Evolutionary conservation across 495 filamentous ascomycete species (phyloP).

Genomic region (Penicillium egyptiacum): DNA sequence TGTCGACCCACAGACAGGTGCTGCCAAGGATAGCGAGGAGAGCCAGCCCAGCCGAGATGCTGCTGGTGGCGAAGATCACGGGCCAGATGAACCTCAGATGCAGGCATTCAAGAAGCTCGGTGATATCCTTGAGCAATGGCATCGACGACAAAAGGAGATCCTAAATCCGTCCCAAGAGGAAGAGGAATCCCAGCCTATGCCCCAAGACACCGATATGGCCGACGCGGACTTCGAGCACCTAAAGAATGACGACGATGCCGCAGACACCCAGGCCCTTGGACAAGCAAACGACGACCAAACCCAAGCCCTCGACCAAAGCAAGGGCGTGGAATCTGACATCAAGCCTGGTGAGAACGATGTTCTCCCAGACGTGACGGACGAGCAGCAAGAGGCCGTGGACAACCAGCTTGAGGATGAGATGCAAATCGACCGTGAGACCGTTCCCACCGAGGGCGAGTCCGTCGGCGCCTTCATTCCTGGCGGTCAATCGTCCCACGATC

Average conservation of each 20-base stretch:
- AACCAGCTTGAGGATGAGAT: slow-evolving; percentile 51
- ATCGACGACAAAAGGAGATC: slow-evolving; percentile 79
- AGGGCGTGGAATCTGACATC: slow-evolving; percentile 73
- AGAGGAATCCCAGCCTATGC: slow-evolving; percentile 50
- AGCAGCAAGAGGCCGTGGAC: slow-evolving; percentile 51
- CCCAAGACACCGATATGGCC: slow-evolving; percentile 64
- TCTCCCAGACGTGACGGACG: slow-evolving; percentile 59
- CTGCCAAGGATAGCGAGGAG: slow-evolving; percentile 47
- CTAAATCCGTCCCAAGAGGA: slow-evolving; percentile 64
- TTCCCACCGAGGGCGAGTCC: slow-evolving; percentile 42
- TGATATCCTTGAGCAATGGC: slow-evolving; percentile 90
- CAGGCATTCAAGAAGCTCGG: slow-evolving; percentile 87
- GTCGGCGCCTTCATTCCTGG: slow-evolving; percentile 45
- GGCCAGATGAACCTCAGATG: slow-evolving; percentile 54
- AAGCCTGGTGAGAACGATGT: slow-evolving; percentile 54
- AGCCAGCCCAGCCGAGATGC: slow-evolving; percentile 44
- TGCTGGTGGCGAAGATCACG: slow-evolving; percentile 41
- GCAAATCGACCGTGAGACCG: slow-evolving; percentile 42
- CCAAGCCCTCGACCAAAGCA: slow-evolving; percentile 74
- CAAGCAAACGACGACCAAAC: slow-evolving; percentile 85
- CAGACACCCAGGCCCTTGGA: slow-evolving; percentile 88
- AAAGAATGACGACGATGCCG: slow-evolving; percentile 71
- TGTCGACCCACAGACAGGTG: slow-evolving; percentile 42
- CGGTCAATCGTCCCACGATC: slow-evolving; percentile 35
- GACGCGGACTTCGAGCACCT: slow-evolving; percentile 87